Percentiles rank a stretch among this genome's conserved stretches.
These are phyloP conservation scores for Phytophthora hybrid DNA, from an alignment of 352 stramenopile genomes.

Conservation along the genomic window DNA sequence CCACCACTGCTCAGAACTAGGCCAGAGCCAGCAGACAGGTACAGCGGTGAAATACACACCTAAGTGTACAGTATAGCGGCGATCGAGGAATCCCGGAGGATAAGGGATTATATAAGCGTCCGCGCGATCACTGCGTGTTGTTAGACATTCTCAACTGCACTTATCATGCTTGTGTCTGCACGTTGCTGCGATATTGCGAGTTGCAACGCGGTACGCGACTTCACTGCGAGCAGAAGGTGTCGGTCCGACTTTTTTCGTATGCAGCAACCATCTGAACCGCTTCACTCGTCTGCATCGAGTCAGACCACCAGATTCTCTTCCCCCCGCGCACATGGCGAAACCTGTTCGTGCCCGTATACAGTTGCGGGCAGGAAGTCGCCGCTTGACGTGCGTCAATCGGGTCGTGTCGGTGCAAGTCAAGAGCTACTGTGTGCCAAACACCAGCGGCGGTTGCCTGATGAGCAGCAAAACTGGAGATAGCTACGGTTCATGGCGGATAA, in stretches of 20 bases:
- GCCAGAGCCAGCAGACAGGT: slow-evolving; percentile 7
- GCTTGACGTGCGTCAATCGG: slow-evolving; percentile 8
- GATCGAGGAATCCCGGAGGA: too few relatives aligned
- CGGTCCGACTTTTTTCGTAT: slow-evolving; percentile 22
- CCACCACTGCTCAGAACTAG: background rate
- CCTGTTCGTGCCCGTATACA: background rate
- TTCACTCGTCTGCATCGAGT: slow-evolving; percentile 29
- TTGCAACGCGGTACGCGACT: background rate
- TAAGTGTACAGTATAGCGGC: background rate
- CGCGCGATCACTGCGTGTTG: background rate
- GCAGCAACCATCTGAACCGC: slow-evolving; percentile 34
- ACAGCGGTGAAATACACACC: slow-evolving; percentile 13
- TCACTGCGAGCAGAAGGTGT: background rate
- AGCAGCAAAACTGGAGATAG: slow-evolving; percentile 13
- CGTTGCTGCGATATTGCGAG: background rate
- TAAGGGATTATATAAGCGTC: background rate
- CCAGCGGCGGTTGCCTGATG: background rate
- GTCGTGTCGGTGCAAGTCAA: background rate
- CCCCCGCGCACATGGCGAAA: slow-evolving; percentile 19
- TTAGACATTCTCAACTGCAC: background rate
- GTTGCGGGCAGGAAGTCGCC: slow-evolving; percentile 5
- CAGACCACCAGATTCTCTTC: slow-evolving; percentile 28
- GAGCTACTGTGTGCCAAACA: background rate
- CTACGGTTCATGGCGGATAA: slow-evolving; percentile 22
- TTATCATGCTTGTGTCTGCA: background rate